Evolutionary conservation across 768 basidiomycete genomes (phyloP).

Genomic region (Fomitopsis serialis): DNA sequence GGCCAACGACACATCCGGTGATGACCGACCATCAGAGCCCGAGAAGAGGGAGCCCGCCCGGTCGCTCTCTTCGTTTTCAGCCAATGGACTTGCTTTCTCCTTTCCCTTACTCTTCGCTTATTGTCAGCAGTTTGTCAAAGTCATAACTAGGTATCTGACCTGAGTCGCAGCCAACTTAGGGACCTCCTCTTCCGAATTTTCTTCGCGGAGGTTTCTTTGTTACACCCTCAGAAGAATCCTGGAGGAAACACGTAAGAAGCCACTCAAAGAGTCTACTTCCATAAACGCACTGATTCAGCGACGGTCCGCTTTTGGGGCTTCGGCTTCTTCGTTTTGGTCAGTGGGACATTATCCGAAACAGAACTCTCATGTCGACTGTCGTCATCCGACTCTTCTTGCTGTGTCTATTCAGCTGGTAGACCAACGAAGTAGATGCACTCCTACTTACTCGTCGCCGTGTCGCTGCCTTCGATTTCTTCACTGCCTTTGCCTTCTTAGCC

Average conservation of each 20-base stretch:
- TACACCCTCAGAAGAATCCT: too few species aligned
- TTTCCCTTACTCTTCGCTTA: neutral
- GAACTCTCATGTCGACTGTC: neutral
- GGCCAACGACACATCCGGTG: constrained; percentile 9
- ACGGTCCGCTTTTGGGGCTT: neutral
- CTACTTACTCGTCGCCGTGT: neutral
- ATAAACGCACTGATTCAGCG: neutral
- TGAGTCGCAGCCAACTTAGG: too few species aligned
- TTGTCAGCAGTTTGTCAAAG: too few species aligned
- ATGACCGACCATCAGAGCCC: constrained; percentile 10
- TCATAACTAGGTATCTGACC: too few species aligned
- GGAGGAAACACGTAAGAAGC: too few species aligned
- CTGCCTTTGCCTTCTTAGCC: neutral
- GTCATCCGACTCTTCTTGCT: neutral
- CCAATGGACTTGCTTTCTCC: neutral
- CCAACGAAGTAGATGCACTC: neutral
- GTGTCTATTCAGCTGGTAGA: neutral
- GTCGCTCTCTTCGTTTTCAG: neutral
- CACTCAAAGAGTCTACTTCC: too few species aligned
- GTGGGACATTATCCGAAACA: neutral
- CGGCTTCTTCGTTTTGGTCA: neutral
- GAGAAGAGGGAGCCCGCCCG: constrained; percentile 12
- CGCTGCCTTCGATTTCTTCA: neutral
- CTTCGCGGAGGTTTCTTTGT: too few species aligned
- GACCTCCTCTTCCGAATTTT: too few species aligned